These are phyloP conservation scores for Volvox africanus DNA, from an alignment of 139 green algal genomes.

Conservation along the genomic window DNA sequence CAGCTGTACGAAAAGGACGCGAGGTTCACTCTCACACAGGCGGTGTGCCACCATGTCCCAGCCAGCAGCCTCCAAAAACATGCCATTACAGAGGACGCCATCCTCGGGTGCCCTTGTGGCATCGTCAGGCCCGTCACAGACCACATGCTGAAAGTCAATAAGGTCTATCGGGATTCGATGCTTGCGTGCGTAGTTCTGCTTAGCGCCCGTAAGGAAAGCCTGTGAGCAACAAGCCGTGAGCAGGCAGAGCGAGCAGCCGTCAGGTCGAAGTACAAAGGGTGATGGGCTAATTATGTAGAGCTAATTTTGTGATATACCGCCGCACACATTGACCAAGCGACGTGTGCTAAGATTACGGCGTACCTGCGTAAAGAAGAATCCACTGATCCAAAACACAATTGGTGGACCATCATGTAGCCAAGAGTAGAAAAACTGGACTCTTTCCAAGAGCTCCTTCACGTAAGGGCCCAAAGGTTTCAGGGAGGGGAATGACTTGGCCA, in stretches of 20 bases:
- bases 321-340: background rate
- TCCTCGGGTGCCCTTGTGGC: conserved; percentile 61
- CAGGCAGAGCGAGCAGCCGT: no score
- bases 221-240: conserved; percentile 46
- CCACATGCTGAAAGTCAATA: conserved; percentile 75
- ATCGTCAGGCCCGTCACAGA: conserved; percentile 58
- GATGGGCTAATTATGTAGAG: no score
- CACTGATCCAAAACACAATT: conserved; percentile 80
- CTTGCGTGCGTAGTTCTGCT: conserved; percentile 87
- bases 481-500: conserved; percentile 76
- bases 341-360: background rate
- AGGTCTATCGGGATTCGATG: conserved; percentile 77
- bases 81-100: conserved; percentile 73
- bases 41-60: conserved; percentile 68
- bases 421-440: conserved; percentile 67
- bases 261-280: no score
- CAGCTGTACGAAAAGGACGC: conserved; percentile 68
- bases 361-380: conserved; percentile 90
- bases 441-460: conserved; percentile 77
- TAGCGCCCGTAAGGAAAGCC: conserved; percentile 85
- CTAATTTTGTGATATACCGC: no score
- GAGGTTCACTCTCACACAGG: conserved; percentile 70
- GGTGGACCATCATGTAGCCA: conserved; percentile 77
- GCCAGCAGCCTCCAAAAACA: conserved; percentile 77
- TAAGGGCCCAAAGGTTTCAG: conserved; percentile 83